Percentiles rank a stretch among this genome's conserved stretches.
Conservation (phyloP, 495 filamentous ascomycete species). For the Xylaria acuta region DNA sequence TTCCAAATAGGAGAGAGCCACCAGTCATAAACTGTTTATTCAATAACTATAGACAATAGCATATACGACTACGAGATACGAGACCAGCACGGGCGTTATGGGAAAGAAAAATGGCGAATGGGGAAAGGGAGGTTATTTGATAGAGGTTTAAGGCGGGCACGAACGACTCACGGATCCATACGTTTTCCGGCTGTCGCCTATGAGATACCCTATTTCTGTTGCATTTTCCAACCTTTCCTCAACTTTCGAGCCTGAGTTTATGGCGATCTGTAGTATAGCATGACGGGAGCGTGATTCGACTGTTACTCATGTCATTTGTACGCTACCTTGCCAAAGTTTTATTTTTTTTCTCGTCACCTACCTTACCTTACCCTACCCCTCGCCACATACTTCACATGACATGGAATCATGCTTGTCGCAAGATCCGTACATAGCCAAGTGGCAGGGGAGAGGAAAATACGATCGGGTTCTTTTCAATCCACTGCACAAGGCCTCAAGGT, state of each 20-base stretch:
- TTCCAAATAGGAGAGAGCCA: background rate
- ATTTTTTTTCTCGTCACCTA: background rate
- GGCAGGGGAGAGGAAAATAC: slow-evolving; percentile 34
- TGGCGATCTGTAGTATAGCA: slow-evolving; percentile 37
- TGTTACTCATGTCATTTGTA: slow-evolving; percentile 8
- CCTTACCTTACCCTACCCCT: slow-evolving; percentile 24
- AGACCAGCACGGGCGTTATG: slow-evolving; percentile 18
- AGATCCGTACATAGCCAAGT: slow-evolving; percentile 33
- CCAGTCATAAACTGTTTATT: background rate
- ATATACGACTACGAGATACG: slow-evolving; percentile 1
- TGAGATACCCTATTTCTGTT: slow-evolving; percentile 29
- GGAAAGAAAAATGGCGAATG: background rate
- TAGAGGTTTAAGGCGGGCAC: background rate
- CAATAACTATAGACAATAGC: background rate
- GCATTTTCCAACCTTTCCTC: slow-evolving; percentile 3
- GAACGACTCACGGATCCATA: slow-evolving; percentile 16
- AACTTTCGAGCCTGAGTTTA: slow-evolving; percentile 10
- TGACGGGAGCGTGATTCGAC: slow-evolving; percentile 23
- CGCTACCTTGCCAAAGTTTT: background rate
- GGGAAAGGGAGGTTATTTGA: slow-evolving; percentile 11
- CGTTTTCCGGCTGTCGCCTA: slow-evolving; percentile 11
- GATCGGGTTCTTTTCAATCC: slow-evolving; percentile 1
- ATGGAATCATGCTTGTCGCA: slow-evolving; percentile 9
- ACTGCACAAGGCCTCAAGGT: background rate
- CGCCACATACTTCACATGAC: slow-evolving; percentile 23